These are phyloP conservation scores for Metschnikowia lunata DNA, from an alignment of 805 yeast genomes.

Conservation along the genomic window DNA sequence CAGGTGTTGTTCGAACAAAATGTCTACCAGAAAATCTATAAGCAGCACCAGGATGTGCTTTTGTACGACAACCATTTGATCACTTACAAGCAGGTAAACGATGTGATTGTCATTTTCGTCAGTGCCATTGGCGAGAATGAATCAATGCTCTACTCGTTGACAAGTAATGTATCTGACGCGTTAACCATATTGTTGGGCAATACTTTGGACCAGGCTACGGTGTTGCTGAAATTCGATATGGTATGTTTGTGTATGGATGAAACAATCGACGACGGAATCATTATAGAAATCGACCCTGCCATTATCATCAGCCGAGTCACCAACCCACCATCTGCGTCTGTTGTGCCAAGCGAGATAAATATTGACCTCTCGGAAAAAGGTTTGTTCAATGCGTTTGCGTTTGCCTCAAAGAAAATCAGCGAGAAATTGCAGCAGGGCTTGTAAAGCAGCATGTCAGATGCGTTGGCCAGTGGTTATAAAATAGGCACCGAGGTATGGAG, in stretches of 20 bases:
- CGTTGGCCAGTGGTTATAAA: not conserved
- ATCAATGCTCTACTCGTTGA: conserved; percentile 66
- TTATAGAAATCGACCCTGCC: conserved; percentile 84
- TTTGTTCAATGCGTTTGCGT: conserved; percentile 77
- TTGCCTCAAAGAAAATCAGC: conserved; percentile 69
- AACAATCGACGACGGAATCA: conserved; percentile 87
- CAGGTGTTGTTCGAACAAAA: conserved; percentile 75
- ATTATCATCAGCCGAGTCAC: conserved; percentile 89
- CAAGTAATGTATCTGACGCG: conserved; percentile 76
- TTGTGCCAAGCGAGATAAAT: conserved; percentile 49
- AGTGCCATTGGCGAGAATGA: conserved; percentile 85
- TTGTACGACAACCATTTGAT: conserved; percentile 75
- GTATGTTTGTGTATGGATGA: conserved; percentile 86
- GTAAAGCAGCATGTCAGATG: conserved; percentile 9
- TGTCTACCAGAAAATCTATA: conserved; percentile 70
- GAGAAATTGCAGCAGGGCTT: conserved; percentile 46
- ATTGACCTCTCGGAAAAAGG: conserved; percentile 73
- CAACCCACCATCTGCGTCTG: conserved; percentile 56
- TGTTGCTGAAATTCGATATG: conserved; percentile 81
- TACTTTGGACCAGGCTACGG: conserved; percentile 71
- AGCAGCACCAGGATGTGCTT: conserved; percentile 74
- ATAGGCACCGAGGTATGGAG: not conserved
- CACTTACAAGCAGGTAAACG: conserved; percentile 82
- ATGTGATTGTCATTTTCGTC: conserved; percentile 65
- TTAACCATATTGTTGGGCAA: conserved; percentile 68